phyloP scores from a whole-genome alignment of 129 eudicot species.

The Helianthus tuberosus region DNA sequence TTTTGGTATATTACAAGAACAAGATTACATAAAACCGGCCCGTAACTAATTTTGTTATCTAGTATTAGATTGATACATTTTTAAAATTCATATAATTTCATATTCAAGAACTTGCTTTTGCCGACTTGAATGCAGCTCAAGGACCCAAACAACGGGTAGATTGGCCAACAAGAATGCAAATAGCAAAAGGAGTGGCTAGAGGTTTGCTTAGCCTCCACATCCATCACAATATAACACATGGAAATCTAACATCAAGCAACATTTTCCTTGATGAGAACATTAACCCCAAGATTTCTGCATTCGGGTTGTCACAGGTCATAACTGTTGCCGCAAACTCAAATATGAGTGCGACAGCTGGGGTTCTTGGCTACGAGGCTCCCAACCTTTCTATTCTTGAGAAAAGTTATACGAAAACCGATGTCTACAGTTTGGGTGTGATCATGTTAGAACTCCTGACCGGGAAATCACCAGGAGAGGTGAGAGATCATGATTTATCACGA shows the following conservation, averaged over 20 bases:
- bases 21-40: no score
- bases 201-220: conserved; percentile 61
- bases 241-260: conserved; percentile 55
- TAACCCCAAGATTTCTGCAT: conserved; percentile 52
- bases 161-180: conserved; percentile 58
- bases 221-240: neutral
- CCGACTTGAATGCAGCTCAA: conserved; percentile 15
- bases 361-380: no score
- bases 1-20: no score
- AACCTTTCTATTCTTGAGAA: no score
- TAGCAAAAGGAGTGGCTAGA: conserved; percentile 51
- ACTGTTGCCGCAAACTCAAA: conserved; percentile 35
- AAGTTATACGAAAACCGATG: no score
- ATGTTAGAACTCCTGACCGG: conserved; percentile 62
- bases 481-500: conserved; percentile 41
- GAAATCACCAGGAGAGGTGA: conserved; percentile 30
- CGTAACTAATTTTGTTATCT: no score
- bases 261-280: conserved; percentile 48
- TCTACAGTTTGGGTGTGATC: no score
- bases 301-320: conserved; percentile 48
- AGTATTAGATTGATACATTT: no score
- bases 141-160: conserved; percentile 46
- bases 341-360: neutral
- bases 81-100: no score
- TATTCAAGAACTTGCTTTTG: neutral